These are phyloP conservation scores for Ceriops zippeliana DNA, from an alignment of 345 rosid species.

Conservation along the genomic window DNA sequence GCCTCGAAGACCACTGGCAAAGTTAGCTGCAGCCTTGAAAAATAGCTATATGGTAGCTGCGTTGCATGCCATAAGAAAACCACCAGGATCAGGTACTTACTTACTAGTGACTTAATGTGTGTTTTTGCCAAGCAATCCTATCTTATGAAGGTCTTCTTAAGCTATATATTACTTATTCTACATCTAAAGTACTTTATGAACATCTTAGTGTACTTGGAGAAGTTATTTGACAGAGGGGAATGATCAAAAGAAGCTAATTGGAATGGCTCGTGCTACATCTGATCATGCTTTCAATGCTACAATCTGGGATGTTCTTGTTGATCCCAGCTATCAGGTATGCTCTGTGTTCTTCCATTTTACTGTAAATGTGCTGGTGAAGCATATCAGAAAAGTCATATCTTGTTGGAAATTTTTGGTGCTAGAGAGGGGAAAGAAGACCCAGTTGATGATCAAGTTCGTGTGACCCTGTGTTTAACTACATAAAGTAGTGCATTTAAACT, in stretches of 20 bases:
- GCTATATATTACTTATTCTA: conserved; percentile 11
- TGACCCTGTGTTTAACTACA: conserved; percentile 1
- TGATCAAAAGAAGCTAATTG: conserved; percentile 68
- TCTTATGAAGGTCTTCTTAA: conserved; percentile 10
- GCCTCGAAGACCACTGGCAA: conserved; percentile 86
- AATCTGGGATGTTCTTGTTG: conserved; percentile 98
- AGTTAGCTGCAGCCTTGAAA: conserved; percentile 82
- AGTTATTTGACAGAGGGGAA: conserved; percentile 89
- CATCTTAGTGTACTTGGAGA: conserved; percentile 91
- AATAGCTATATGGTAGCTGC: conserved; percentile 96
- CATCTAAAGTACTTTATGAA: conserved; percentile 57
- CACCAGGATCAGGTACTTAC: conserved; percentile 68
- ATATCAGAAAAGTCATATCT: conserved; percentile 1
- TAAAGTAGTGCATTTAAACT: background rate
- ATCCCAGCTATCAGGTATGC: conserved; percentile 87
- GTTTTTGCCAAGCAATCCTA: background rate
- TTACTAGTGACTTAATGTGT: conserved; percentile 3
- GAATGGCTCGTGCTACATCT: conserved; percentile 98
- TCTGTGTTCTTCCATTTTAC: background rate
- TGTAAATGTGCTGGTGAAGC: background rate
- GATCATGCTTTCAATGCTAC: conserved; percentile 99
- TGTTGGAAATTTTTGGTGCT: background rate
- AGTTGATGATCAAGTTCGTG: background rate
- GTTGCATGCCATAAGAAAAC: conserved; percentile 61
- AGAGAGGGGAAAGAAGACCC: background rate